A percentile compares a stretch with the other conserved stretches of the same genome.
phyloP scores from a whole-genome alignment of 2,329 filamentous ascomycete species.

The Sphaceloma murrayae region DNA sequence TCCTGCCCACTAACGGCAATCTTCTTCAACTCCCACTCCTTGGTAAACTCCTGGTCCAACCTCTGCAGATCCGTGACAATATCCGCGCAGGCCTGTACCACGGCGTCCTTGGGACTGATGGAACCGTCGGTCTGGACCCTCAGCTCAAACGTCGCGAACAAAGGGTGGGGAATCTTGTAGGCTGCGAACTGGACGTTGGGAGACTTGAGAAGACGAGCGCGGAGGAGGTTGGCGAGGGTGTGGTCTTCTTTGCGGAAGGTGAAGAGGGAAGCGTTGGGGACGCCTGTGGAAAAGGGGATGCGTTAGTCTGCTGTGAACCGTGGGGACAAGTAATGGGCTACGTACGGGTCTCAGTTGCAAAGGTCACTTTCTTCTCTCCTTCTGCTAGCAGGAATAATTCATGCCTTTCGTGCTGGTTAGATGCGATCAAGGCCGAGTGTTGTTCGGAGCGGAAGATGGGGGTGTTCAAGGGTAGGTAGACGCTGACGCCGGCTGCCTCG shows the following conservation, averaged over 20 bases:
- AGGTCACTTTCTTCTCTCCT: conserved; percentile 87
- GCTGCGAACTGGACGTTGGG: conserved; percentile 80
- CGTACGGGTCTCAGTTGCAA: conserved; percentile 81
- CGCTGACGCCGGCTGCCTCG: background rate
- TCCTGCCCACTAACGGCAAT: conserved; percentile 47
- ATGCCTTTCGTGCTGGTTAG: conserved; percentile 52
- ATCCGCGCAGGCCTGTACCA: conserved; percentile 70
- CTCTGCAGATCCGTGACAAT: conserved; percentile 72
- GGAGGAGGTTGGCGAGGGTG: conserved; percentile 83
- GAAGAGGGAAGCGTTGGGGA: conserved; percentile 92
- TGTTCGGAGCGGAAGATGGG: conserved; percentile 15
- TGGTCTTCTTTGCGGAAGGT: conserved; percentile 95
- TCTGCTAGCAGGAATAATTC: conserved; percentile 83
- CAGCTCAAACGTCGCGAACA: conserved; percentile 50
- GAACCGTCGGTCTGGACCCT: conserved; percentile 87
- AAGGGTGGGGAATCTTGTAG: conserved; percentile 58
- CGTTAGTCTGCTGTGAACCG: background rate
- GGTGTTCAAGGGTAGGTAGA: background rate
- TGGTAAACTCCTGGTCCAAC: conserved; percentile 79
- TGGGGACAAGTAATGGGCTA: conserved; percentile 17
- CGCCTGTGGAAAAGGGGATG: conserved; percentile 53
- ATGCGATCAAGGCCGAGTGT: conserved; percentile 7
- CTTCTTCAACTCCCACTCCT: conserved; percentile 81
- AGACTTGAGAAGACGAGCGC: conserved; percentile 74
- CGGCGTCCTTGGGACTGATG: conserved; percentile 78